Conservation (phyloP, 2,329 filamentous ascomycete species). For the Furcasterigmium furcatum region DNA sequence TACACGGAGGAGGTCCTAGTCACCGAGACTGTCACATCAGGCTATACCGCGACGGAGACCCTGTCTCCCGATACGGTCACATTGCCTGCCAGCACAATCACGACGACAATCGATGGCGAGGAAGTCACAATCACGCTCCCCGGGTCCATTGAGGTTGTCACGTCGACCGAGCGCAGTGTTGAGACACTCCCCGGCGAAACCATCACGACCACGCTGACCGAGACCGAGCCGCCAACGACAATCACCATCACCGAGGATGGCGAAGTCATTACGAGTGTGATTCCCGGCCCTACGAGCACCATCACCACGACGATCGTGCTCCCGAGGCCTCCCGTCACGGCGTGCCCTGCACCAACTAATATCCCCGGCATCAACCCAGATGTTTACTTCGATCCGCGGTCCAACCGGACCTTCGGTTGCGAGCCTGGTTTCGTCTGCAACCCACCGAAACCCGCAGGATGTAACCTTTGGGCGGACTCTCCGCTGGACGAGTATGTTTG, state of each 20-base stretch:
- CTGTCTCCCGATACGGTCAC: neutral
- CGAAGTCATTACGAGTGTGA: slow-evolving; percentile 21
- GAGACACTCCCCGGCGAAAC: slow-evolving; percentile 22
- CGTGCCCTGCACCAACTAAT: slow-evolving; percentile 43
- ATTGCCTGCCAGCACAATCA: neutral
- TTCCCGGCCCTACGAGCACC: slow-evolving; percentile 17
- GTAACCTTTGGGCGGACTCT: slow-evolving; percentile 46
- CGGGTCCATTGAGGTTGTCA: slow-evolving; percentile 9
- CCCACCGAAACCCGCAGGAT: slow-evolving; percentile 43
- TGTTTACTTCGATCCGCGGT: slow-evolving; percentile 25
- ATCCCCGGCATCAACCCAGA: slow-evolving; percentile 12
- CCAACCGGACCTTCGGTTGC: slow-evolving; percentile 51
- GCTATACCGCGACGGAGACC: slow-evolving; percentile 4
- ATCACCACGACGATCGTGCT: slow-evolving; percentile 14
- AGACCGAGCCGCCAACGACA: slow-evolving; percentile 21
- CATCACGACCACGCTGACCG: slow-evolving; percentile 26
- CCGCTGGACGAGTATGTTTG: slow-evolving; percentile 46
- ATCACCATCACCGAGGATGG: no score
- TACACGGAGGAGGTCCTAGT: slow-evolving; percentile 6
- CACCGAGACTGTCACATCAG: slow-evolving; percentile 8
- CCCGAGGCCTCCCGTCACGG: slow-evolving; percentile 26
- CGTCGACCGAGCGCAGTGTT: slow-evolving; percentile 13
- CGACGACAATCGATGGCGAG: slow-evolving; percentile 16
- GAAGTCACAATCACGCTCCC: slow-evolving; percentile 7
- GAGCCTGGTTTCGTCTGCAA: slow-evolving; percentile 49